Conservation (phyloP, 208 protist species). For the Phytomonas sp. region DNA sequence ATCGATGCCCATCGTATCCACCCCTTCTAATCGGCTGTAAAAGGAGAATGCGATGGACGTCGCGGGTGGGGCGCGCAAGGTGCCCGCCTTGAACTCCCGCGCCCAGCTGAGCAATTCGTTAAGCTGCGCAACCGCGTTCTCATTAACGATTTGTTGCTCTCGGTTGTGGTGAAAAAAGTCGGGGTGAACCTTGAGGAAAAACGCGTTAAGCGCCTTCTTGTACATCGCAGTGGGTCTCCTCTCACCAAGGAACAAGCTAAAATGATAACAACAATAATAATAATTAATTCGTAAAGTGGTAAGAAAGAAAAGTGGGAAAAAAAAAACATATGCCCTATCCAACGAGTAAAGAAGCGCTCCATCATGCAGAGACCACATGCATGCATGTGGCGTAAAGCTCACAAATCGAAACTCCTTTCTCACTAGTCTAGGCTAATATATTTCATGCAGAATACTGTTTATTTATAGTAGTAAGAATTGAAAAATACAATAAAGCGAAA, state of each 20-base stretch:
- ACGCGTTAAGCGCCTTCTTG: constrained; percentile 87
- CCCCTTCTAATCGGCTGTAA: constrained; percentile 56
- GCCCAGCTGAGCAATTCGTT: constrained; percentile 89
- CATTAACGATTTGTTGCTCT: constrained; percentile 67
- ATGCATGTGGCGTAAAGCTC: neutral
- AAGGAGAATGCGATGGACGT: constrained; percentile 77
- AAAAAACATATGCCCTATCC: constrained; percentile 1
- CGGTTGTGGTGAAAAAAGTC: constrained; percentile 86
- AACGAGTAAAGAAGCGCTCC: neutral
- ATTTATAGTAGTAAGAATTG: neutral
- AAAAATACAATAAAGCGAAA: neutral
- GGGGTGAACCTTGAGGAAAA: constrained; percentile 90
- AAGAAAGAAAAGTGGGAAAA: constrained; percentile 13
- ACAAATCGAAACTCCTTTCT: neutral
- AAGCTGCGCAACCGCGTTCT: constrained; percentile 82
- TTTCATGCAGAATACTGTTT: neutral
- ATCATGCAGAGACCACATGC: neutral
- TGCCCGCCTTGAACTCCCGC: constrained; percentile 74
- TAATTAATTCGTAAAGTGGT: constrained; percentile 7
- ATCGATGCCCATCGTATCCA: neutral
- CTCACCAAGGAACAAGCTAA: constrained; percentile 8
- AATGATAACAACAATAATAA: constrained; percentile 11
- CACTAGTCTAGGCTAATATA: neutral
- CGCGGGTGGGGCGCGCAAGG: constrained; percentile 58
- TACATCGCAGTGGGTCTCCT: constrained; percentile 42